Conservation (phyloP, 176 grass and related monocot species). For the Poa pratensis region DNA sequence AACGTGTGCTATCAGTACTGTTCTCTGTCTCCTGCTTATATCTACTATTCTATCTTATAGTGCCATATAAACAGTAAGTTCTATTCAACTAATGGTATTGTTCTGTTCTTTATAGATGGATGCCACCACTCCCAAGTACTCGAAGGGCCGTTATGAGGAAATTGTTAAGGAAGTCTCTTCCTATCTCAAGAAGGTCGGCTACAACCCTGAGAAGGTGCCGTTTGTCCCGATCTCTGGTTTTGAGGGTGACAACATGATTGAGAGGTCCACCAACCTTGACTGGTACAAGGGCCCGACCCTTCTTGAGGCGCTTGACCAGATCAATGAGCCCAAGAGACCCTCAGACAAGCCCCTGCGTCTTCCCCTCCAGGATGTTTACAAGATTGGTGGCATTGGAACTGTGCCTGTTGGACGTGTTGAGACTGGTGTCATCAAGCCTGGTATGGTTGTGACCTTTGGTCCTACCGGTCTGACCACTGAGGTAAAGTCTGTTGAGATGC, state of each 20-base stretch:
- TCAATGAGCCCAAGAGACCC: conserved; percentile 85
- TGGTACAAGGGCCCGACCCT: conserved; percentile 90
- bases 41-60: background rate
- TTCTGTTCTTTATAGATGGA: conserved; percentile 52
- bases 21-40: background rate
- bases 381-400: conserved; percentile 94
- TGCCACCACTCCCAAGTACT: conserved; percentile 88
- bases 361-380: conserved; percentile 98
- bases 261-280: conserved; percentile 85
- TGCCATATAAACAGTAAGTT: background rate
- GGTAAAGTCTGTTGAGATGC: conserved; percentile 96
- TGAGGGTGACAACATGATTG: conserved; percentile 90
- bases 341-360: conserved; percentile 95
- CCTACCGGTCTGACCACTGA: conserved; percentile 81
- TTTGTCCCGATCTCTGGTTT: conserved; percentile 88
- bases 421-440: conserved; percentile 80
- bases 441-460: conserved; percentile 84
- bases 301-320: conserved; percentile 83
- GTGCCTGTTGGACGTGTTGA: conserved; percentile 85
- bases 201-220: conserved; percentile 86
- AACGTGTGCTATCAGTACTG: background rate
- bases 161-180: conserved; percentile 82
- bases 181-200: conserved; percentile 82
- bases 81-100: background rate
- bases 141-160: conserved; percentile 72